Evolutionary conservation across 2,329 filamentous ascomycete species (phyloP).

Genomic region (Colletotrichum orchidophilum): DNA sequence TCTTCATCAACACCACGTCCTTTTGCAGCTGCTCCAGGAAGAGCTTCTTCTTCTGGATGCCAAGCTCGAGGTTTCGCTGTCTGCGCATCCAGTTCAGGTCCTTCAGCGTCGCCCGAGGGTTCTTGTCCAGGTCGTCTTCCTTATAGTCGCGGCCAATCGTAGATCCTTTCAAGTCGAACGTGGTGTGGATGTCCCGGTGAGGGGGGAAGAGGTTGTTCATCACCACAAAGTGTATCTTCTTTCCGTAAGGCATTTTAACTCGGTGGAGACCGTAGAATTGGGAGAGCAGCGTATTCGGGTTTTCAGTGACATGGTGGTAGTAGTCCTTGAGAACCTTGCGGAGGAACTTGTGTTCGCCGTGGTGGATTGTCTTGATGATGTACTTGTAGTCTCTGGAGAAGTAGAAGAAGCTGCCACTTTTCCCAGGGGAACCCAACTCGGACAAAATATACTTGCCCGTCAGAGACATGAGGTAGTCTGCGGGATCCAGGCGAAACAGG

Average conservation of each 20-base stretch:
- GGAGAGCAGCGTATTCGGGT: slow-evolving; percentile 95
- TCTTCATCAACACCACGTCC: slow-evolving; percentile 88
- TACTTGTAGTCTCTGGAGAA: slow-evolving; percentile 99
- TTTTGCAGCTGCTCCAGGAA: slow-evolving; percentile 90
- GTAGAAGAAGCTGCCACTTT: slow-evolving; percentile 99
- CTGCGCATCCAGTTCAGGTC: slow-evolving; percentile 96
- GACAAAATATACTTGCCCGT: slow-evolving; percentile 99
- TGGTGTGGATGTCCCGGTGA: slow-evolving; percentile 96
- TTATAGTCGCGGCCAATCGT: slow-evolving; percentile 92
- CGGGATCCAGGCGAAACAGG: slow-evolving; percentile 91
- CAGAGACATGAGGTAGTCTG: slow-evolving; percentile 97
- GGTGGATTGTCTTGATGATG: slow-evolving; percentile 99
- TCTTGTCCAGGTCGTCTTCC: slow-evolving; percentile 87
- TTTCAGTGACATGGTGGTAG: slow-evolving; percentile 89
- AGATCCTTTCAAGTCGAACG: slow-evolving; percentile 96
- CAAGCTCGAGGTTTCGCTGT: slow-evolving; percentile 86
- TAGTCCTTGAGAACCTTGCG: slow-evolving; percentile 89
- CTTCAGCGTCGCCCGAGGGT: slow-evolving; percentile 92
- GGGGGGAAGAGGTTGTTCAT: slow-evolving; percentile 99
- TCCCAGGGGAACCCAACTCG: slow-evolving; percentile 94
- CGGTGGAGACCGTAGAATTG: slow-evolving; percentile 98
- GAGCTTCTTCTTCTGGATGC: slow-evolving; percentile 84
- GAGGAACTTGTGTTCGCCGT: slow-evolving; percentile 89
- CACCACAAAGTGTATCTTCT: slow-evolving; percentile 99
- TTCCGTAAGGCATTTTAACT: slow-evolving; percentile 97